These are phyloP conservation scores for Coemansia sp. DNA, from an alignment of 192 early-diverging fungal species.

Conservation along the genomic window DNA sequence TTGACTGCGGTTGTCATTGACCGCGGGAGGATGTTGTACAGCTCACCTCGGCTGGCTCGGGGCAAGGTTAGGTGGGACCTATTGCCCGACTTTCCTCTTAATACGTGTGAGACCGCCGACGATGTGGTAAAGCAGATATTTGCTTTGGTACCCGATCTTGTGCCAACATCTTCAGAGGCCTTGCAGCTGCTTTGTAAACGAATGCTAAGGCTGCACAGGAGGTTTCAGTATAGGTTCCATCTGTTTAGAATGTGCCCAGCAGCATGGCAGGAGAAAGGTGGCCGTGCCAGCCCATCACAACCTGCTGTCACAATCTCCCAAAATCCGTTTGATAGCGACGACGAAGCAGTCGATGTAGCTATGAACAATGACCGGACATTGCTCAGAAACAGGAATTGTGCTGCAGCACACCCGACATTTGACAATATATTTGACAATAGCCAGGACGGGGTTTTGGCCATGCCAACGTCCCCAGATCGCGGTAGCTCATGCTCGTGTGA, in stretches of 20 bases:
- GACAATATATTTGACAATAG: not conserved
- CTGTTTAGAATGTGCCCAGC: constrained; percentile 55
- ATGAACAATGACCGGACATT: not conserved
- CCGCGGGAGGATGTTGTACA: constrained; percentile 31
- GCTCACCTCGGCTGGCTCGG: constrained; percentile 11
- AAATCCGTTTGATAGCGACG: constrained; percentile 8
- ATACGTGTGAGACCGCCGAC: not conserved
- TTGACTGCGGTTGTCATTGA: constrained; percentile 15
- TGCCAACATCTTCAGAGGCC: constrained; percentile 9
- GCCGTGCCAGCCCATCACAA: not conserved
- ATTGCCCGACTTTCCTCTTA: constrained; percentile 27
- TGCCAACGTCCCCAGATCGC: not conserved
- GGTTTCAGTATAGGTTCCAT: constrained; percentile 48
- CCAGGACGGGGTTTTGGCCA: not conserved
- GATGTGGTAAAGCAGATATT: constrained; percentile 28
- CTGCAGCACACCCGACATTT: not conserved
- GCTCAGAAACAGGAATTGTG: not conserved
- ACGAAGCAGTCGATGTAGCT: constrained; percentile 2
- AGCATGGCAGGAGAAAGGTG: constrained; percentile 45
- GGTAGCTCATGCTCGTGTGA: not conserved
- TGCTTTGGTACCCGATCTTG: not conserved
- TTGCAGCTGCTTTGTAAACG: constrained; percentile 33
- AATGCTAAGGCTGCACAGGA: constrained; percentile 50
- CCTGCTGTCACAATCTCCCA: not conserved
- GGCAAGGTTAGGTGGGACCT: constrained; percentile 25